Base-by-base conservation (phyloP, 148 eudicot species). In the Vaccinium corymbosum region DNA sequence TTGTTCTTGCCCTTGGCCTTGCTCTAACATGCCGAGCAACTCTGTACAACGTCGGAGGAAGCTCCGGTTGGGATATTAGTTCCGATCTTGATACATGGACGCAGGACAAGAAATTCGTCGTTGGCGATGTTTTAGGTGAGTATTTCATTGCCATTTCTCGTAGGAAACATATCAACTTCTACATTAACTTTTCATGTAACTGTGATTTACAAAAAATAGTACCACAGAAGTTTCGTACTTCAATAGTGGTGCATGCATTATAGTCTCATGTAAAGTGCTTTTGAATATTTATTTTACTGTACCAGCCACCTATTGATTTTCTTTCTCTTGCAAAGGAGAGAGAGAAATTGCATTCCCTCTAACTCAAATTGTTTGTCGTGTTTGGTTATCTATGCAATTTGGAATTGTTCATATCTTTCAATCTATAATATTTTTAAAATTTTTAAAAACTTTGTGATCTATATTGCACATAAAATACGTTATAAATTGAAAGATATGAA, bases 31-130 rank as follows among this genome's bases (percentile, higher is more conserved):
- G 91, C 85, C 86, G 85, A 8, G 98, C 92, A 19, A 89, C 94
- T 70, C 38, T 85, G 42, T 93, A 96, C 90, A 91, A 79, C 1
- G 95, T 96, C 1, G 98, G 98, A 0, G 98, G 91, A 52, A 90
- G 62, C 51, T 74, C 93, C 0, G 98, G 98, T 68, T 96, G 98
- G 98, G 98, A 96, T 89, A 88, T 96, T 16, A 96, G 98, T 85
- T 83, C 94, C 14, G 93, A 94, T 89, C 90, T 94, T 9, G 91
- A 90, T 81, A 85, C 98, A 0, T 96, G 98, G 98, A 70, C 49
- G 6, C n/a, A 29, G 0, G 91, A 76, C 90, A 96, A 96, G 91
- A 85, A 14, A n/a, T 96, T 91, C 77, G 29, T 75, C 1, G 92
- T 91, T 17, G 98, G 98, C 11, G 98, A 95, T 81, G 88, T 89